A percentile compares a stretch with the other conserved stretches of the same genome.
Conservation (phyloP, 768 basidiomycete genomes). For the Cubamyces sp. region DNA sequence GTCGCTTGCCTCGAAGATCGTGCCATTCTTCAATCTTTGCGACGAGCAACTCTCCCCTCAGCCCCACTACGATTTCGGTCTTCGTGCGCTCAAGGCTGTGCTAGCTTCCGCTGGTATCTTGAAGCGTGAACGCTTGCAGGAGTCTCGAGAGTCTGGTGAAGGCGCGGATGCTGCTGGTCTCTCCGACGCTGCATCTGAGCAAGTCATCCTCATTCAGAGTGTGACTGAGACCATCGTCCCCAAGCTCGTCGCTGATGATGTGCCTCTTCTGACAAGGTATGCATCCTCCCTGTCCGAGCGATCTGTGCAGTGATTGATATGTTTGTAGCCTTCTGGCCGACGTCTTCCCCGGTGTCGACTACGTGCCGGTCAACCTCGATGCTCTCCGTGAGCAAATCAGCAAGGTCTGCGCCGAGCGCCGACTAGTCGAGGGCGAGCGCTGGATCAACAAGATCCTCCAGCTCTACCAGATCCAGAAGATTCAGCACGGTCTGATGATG, state of each 20-base stretch:
- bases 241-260: slow-evolving; percentile 96
- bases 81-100: slow-evolving; percentile 96
- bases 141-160: slow-evolving; percentile 40
- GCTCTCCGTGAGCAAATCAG: slow-evolving; percentile 83
- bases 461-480: slow-evolving; percentile 98
- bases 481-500: slow-evolving; percentile 99
- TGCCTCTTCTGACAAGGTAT: slow-evolving; percentile 89
- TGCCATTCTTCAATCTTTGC: slow-evolving; percentile 99
- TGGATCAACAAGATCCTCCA: slow-evolving; percentile 98
- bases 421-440: slow-evolving; percentile 82
- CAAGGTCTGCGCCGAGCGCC: slow-evolving; percentile 84
- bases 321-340: slow-evolving; percentile 81
- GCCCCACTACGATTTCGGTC: slow-evolving; percentile 98
- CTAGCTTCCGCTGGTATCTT: slow-evolving; percentile 96
- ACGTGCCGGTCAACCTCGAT: slow-evolving; percentile 86
- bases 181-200: slow-evolving; percentile 81
- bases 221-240: slow-evolving; percentile 99
- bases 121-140: slow-evolving; percentile 85
- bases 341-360: slow-evolving; percentile 96
- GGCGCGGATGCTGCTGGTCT: slow-evolving; percentile 52
- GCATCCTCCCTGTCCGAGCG: slow-evolving; percentile 27
- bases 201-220: slow-evolving; percentile 97
- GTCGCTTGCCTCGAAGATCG: slow-evolving; percentile 95
- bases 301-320: slow-evolving; percentile 3
- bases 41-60: slow-evolving; percentile 96